A percentile compares a stretch with the other conserved stretches of the same genome.
Conservation (phyloP, 2,329 filamentous ascomycete genomes). For the Trichoderma sp. region DNA sequence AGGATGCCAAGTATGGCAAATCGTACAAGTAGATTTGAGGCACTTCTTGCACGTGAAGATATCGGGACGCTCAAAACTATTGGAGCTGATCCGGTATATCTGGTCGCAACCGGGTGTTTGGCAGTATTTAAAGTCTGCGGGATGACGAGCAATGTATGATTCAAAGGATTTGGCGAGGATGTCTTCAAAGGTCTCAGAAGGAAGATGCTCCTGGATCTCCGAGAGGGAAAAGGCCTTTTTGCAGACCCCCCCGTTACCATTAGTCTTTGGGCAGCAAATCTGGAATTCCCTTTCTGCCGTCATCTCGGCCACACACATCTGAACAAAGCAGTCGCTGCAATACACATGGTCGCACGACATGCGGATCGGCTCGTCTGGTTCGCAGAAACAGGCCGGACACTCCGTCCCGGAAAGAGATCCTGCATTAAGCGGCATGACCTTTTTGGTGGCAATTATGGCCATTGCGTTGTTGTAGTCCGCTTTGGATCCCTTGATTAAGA, state of each 20-base stretch:
- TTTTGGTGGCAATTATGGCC: constrained; percentile 3
- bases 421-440: neutral
- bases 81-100: constrained; percentile 37
- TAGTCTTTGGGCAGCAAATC: neutral
- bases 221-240: neutral
- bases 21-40: constrained; percentile 33
- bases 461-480: constrained; percentile 3
- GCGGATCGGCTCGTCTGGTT: constrained; percentile 35
- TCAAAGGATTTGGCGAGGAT: constrained; percentile 37
- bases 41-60: constrained; percentile 38
- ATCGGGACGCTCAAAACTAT: neutral
- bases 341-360: constrained; percentile 41
- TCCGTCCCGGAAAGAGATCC: neutral
- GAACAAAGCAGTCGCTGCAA: constrained; percentile 41
- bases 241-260: neutral
- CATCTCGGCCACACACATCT: constrained; percentile 11
- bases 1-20: constrained; percentile 35
- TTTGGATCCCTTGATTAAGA: constrained; percentile 25
- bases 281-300: neutral
- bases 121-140: constrained; percentile 37
- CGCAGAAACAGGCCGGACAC: constrained; percentile 37
- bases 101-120: constrained; percentile 42
- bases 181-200: neutral
- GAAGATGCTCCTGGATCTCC: neutral
- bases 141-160: constrained; percentile 34